Percentiles rank a stretch among this genome's conserved stretches.
phyloP scores from a whole-genome alignment of 225 moss, liverwort and hornwort genomes.

The Straminergon stramineum region DNA sequence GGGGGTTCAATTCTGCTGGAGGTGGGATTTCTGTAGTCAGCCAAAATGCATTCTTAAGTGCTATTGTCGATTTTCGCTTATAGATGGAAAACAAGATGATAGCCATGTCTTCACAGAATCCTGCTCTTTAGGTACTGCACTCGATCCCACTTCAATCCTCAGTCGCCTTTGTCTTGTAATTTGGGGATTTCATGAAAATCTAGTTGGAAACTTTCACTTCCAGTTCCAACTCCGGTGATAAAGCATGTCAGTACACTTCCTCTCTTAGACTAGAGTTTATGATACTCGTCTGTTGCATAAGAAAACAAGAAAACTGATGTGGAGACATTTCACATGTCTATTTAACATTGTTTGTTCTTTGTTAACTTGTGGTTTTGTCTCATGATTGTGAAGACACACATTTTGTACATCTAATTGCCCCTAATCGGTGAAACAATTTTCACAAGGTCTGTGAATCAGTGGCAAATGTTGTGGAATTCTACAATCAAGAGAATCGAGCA shows the following conservation, averaged over 20 bases:
- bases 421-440: not conserved
- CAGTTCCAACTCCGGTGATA: too few species aligned
- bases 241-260: not conserved
- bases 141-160: slow-evolving; percentile 4
- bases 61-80: not conserved
- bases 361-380: not conserved
- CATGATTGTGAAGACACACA: not conserved
- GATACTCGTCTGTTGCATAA: not conserved
- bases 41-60: not conserved
- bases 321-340: not conserved
- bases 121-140: not conserved
- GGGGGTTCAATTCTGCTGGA: not conserved
- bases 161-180: slow-evolving; percentile 38
- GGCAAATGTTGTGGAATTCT: not conserved
- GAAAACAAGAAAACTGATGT: not conserved
- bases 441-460: not conserved
- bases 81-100: not conserved
- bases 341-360: not conserved
- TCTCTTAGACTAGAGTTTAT: too few species aligned
- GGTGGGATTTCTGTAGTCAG: not conserved
- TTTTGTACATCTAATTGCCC: not conserved
- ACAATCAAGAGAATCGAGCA: not conserved
- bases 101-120: not conserved
- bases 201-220: not conserved
- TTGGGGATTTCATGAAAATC: slow-evolving; percentile 26